A percentile compares a stretch with the other conserved stretches of the same genome.
Conservation (phyloP, 2,329 filamentous ascomycete genomes). For the Fusarium sp. region DNA sequence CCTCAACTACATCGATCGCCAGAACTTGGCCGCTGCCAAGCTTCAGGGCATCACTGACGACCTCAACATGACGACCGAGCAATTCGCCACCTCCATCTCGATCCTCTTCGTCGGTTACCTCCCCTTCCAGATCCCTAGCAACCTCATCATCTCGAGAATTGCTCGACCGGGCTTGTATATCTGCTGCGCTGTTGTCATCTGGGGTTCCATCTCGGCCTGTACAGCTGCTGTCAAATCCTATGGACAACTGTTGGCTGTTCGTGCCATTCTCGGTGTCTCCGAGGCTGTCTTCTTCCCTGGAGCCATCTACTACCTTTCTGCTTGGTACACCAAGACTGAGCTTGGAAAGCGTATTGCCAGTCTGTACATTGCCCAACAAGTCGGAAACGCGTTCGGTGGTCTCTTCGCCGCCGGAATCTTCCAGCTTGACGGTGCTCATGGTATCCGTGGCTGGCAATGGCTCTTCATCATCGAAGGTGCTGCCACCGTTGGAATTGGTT, state of each 20-base stretch:
- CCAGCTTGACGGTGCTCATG: conserved; percentile 45
- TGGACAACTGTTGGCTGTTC: conserved; percentile 50
- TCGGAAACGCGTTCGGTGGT: conserved; percentile 49
- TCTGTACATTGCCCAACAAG: conserved; percentile 47
- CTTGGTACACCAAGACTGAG: conserved; percentile 56
- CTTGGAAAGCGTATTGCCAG: conserved; percentile 49
- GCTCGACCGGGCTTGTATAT: conserved; percentile 38
- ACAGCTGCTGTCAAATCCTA: conserved; percentile 61
- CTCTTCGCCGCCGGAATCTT: conserved; percentile 51
- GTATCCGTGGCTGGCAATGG: conserved; percentile 45
- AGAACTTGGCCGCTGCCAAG: conserved; percentile 37
- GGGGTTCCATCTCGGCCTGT: conserved; percentile 40
- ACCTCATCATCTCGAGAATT: conserved; percentile 46
- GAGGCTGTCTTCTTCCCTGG: conserved; percentile 68
- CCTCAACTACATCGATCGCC: conserved; percentile 56
- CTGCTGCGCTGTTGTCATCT: conserved; percentile 36
- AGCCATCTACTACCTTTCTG: conserved; percentile 53
- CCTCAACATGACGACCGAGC: conserved; percentile 51
- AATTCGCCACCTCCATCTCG: conserved; percentile 54
- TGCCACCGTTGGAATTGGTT: conserved; percentile 12
- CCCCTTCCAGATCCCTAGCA: conserved; percentile 52
- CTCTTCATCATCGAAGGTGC: conserved; percentile 47
- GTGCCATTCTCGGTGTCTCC: conserved; percentile 60
- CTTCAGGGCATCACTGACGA: conserved; percentile 51
- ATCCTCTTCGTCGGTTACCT: conserved; percentile 54